phyloP scores from a whole-genome alignment of 805 yeast genomes.

The Kazachstania bromeliacearum region DNA sequence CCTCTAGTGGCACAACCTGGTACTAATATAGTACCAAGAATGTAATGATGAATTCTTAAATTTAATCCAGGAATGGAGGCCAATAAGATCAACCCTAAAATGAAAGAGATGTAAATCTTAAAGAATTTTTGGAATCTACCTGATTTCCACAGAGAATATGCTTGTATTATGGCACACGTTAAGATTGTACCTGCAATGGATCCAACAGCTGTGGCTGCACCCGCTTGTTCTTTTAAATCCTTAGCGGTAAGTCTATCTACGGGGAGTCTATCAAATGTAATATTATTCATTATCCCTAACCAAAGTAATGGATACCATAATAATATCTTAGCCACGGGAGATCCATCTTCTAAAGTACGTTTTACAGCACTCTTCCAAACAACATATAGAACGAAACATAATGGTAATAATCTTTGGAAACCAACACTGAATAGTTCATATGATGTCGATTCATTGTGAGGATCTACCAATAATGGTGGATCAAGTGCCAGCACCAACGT shows the following conservation, averaged over 20 bases:
- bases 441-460: conserved; percentile 39
- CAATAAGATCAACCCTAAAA: conserved; percentile 37
- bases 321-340: conserved; percentile 31
- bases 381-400: conserved; percentile 59
- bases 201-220: conserved; percentile 58
- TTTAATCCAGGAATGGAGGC: conserved; percentile 55
- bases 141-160: conserved; percentile 68
- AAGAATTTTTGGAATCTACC: conserved; percentile 58
- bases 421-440: conserved; percentile 62
- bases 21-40: conserved; percentile 62
- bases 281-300: conserved; percentile 76
- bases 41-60: conserved; percentile 72
- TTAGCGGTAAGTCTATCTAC: conserved; percentile 69
- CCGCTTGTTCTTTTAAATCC: conserved; percentile 69
- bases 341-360: conserved; percentile 39
- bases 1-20: conserved; percentile 82
- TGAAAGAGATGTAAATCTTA: conserved; percentile 40
- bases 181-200: conserved; percentile 40
- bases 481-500: conserved; percentile 66
- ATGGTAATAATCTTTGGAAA: conserved; percentile 65
- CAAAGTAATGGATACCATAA: conserved; percentile 75
- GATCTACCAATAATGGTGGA: conserved; percentile 60
- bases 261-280: conserved; percentile 82
- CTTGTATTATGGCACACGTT: conserved; percentile 59
- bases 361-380: conserved; percentile 52